phyloP scores from a whole-genome alignment of 106 monocot species.

The Acorus calamus region DNA sequence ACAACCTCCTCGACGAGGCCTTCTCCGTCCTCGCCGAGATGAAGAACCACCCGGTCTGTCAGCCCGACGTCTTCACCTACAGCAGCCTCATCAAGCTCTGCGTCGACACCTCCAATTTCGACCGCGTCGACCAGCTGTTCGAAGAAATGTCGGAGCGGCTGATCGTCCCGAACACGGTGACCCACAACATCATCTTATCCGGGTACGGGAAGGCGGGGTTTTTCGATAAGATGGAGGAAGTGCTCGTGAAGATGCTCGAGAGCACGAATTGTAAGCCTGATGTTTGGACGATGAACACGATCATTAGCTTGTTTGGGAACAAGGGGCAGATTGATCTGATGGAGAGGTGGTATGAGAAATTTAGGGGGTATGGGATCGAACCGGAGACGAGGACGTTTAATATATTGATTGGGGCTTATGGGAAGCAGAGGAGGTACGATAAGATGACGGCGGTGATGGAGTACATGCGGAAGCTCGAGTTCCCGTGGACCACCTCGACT shows the following conservation, averaged over 20 bases:
- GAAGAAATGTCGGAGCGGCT: conserved; percentile 65
- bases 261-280: conserved; percentile 56
- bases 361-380: conserved; percentile 66
- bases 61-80: conserved; percentile 82
- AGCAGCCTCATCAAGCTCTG: conserved; percentile 74
- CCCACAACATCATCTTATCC: conserved; percentile 67
- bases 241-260: conserved; percentile 62
- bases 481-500: conserved; percentile 84
- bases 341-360: conserved; percentile 96
- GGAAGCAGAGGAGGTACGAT: conserved; percentile 63
- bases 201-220: conserved; percentile 75
- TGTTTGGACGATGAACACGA: conserved; percentile 93
- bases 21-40: conserved; percentile 50
- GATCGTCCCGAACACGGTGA: conserved; percentile 62
- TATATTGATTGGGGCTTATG: conserved; percentile 81
- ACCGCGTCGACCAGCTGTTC: conserved; percentile 54
- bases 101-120: conserved; percentile 48
- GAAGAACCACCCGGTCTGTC: conserved; percentile 63
- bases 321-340: conserved; percentile 56
- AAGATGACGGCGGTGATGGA: conserved; percentile 92
- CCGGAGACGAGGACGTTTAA: conserved; percentile 83
- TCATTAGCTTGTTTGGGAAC: conserved; percentile 66
- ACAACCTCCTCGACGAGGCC: conserved; percentile 53
- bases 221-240: conserved; percentile 71
- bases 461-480: conserved; percentile 70